Conservation (phyloP, 345 rosid species). For the Erodium maritimum region DNA sequence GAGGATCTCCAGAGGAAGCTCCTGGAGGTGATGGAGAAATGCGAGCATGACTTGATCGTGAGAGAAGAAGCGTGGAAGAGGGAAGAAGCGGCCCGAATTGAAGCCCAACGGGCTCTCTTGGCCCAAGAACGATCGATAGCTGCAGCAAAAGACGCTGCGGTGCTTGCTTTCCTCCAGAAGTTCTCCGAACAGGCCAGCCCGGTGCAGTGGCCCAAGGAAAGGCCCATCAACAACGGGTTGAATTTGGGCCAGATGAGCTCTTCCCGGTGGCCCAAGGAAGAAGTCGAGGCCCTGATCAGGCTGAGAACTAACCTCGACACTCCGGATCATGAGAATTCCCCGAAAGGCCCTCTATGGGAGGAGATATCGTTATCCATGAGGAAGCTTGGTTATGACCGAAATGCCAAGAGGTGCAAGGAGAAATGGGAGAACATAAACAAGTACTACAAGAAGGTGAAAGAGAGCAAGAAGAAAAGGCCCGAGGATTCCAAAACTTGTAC, state of each 20-base stretch:
- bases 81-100: conserved; percentile 49
- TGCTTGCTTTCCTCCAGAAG: conserved; percentile 66
- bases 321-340: conserved; percentile 43
- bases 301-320: conserved; percentile 31
- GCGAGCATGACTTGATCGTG: conserved; percentile 46
- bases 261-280: conserved; percentile 61
- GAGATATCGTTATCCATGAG: conserved; percentile 46
- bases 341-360: conserved; percentile 64
- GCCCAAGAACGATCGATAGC: conserved; percentile 62
- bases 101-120: conserved; percentile 45
- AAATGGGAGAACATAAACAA: conserved; percentile 80
- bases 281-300: conserved; percentile 43
- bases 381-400: conserved; percentile 44
- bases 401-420: conserved; percentile 56
- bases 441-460: conserved; percentile 69
- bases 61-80: conserved; percentile 69
- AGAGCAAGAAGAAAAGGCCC: conserved; percentile 39
- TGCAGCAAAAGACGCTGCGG: conserved; percentile 67
- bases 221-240: neutral
- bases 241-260: conserved; percentile 12
- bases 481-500: conserved; percentile 64
- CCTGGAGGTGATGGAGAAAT: conserved; percentile 52
- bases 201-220: neutral
- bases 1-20: conserved; percentile 56
- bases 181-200: conserved; percentile 27